Percentiles rank a stretch among this genome's conserved stretches.
Evolutionary conservation across 2,329 filamentous ascomycete genomes (phyloP).

Genomic region (Verticillium zaregamsianum): DNA sequence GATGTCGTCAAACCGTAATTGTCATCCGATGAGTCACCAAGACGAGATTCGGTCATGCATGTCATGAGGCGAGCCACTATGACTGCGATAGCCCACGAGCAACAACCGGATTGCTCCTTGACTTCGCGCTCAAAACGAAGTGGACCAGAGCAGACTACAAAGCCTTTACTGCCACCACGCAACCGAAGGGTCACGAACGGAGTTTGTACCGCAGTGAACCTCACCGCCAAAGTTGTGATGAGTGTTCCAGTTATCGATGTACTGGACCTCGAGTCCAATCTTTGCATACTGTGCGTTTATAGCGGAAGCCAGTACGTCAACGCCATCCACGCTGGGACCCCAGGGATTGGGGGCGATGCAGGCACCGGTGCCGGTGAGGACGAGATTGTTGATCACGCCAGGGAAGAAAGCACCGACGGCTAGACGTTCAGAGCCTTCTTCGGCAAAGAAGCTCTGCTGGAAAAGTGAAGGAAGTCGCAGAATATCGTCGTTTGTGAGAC

Average conservation of each 20-base stretch:
- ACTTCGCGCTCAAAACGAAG: too few relatives aligned
- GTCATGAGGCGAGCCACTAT: too few relatives aligned
- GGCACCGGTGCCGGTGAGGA: conserved; percentile 6
- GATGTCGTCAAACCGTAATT: too few relatives aligned
- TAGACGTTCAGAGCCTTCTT: conserved; percentile 3
- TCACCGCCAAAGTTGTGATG: conserved; percentile 19
- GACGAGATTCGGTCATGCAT: too few relatives aligned
- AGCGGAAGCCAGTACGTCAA: conserved; percentile 19
- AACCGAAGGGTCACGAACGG: too few relatives aligned
- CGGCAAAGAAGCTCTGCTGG: background rate
- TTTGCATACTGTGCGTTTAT: conserved; percentile 15
- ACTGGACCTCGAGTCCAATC: conserved; percentile 16
- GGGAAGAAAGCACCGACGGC: conserved; percentile 12
- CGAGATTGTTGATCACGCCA: conserved; percentile 17
- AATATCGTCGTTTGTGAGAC: conserved; percentile 15
- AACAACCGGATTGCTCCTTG: too few relatives aligned
- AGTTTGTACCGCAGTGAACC: conserved; percentile 20
- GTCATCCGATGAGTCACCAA: too few relatives aligned
- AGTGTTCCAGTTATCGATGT: conserved; percentile 22
- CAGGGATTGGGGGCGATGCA: conserved; percentile 14
- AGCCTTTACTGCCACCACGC: too few relatives aligned
- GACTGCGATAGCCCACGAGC: too few relatives aligned
- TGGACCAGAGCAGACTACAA: too few relatives aligned
- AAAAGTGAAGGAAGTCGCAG: conserved; percentile 16
- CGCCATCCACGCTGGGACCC: conserved; percentile 20